These are phyloP conservation scores for Penicillium dipodomyicola DNA, from an alignment of 495 filamentous ascomycete genomes.

Conservation along the genomic window DNA sequence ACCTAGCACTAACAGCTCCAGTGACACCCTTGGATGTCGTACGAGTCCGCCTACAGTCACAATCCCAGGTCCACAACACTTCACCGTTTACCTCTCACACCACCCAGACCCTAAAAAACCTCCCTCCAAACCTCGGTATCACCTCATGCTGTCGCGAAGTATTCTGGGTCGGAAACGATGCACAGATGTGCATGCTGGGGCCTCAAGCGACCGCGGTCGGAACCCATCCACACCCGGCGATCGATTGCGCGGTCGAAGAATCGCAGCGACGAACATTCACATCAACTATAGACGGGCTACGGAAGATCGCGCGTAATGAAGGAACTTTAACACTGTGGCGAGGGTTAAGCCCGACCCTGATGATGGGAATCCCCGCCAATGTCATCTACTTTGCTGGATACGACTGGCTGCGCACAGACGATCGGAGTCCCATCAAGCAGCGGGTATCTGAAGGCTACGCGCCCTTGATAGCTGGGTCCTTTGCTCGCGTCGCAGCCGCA, in stretches of 20 bases:
- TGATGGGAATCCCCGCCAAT: slow-evolving; percentile 93
- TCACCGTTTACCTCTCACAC: slow-evolving; percentile 48
- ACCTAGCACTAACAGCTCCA: slow-evolving; percentile 35
- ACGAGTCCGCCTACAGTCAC: slow-evolving; percentile 89
- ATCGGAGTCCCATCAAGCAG: slow-evolving; percentile 62
- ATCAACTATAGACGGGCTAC: slow-evolving; percentile 86
- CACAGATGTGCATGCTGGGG: slow-evolving; percentile 73
- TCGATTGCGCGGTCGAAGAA: slow-evolving; percentile 86
- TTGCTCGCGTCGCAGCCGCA: slow-evolving; percentile 77
- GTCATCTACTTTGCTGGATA: slow-evolving; percentile 99
- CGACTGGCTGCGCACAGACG: slow-evolving; percentile 79
- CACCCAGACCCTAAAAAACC: slow-evolving; percentile 58
- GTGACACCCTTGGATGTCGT: slow-evolving; percentile 97
- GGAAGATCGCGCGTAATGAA: slow-evolving; percentile 96
- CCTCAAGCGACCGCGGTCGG: slow-evolving; percentile 38
- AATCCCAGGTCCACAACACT: slow-evolving; percentile 49
- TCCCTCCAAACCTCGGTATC: slow-evolving; percentile 78
- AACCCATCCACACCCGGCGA: slow-evolving; percentile 29
- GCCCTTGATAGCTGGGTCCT: slow-evolving; percentile 74
- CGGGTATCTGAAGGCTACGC: slow-evolving; percentile 62
- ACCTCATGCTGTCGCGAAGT: slow-evolving; percentile 96
- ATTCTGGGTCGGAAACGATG: slow-evolving; percentile 88
- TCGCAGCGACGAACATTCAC: slow-evolving; percentile 77
- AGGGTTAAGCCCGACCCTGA: slow-evolving; percentile 83
- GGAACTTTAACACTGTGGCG: slow-evolving; percentile 86